Conservation (phyloP, 2,329 filamentous ascomycete genomes). For the Hypoxylon rubiginosum region DNA sequence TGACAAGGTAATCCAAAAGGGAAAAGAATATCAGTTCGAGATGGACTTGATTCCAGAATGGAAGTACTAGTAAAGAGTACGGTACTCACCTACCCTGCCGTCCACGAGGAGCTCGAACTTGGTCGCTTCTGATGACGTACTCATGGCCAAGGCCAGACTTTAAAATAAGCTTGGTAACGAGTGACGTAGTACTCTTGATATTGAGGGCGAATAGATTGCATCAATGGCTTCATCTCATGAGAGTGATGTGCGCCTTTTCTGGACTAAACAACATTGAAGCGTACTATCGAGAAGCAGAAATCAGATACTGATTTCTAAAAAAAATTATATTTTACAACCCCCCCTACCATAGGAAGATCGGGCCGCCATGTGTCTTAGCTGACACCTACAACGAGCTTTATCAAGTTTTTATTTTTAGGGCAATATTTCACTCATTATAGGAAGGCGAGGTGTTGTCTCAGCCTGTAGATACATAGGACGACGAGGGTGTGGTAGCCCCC, state of each 20-base stretch:
- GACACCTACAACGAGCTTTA: constrained; percentile 14
- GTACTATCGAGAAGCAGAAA: neutral
- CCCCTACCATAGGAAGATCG: neutral
- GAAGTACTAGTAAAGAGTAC: neutral
- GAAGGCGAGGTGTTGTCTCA: constrained; percentile 1
- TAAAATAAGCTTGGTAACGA: neutral
- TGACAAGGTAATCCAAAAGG: neutral
- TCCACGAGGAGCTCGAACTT: neutral
- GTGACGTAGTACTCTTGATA: neutral
- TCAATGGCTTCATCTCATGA: neutral
- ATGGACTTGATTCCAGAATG: neutral
- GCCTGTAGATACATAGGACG: constrained; percentile 2
- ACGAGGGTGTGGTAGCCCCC: neutral
- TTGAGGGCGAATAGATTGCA: neutral
- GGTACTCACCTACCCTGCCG: neutral
- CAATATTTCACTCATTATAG: constrained; percentile 27
- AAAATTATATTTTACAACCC: neutral
- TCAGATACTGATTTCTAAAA: neutral
- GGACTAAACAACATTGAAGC: neutral
- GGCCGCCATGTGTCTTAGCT: constrained; percentile 2
- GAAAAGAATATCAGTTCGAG: neutral
- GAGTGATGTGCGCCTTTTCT: neutral
- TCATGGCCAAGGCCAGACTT: neutral
- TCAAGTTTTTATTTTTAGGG: constrained; percentile 13
- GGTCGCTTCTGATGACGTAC: neutral